Evolutionary conservation across 2,329 filamentous ascomycete genomes (phyloP).

Genomic region (Fusarium buharicum): DNA sequence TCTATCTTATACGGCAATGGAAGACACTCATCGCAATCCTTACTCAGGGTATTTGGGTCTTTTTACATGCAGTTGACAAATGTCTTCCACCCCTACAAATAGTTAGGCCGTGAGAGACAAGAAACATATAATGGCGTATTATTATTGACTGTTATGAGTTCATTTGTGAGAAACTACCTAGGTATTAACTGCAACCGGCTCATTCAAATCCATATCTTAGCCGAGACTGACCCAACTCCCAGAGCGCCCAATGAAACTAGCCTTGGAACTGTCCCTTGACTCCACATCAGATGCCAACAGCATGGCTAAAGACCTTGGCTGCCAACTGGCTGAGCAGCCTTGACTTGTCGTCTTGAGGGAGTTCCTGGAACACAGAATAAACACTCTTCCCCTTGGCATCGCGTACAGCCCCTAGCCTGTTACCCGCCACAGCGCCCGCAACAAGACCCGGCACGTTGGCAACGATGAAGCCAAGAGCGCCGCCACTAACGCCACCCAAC

Average conservation of each 20-base stretch:
- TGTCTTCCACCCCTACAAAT: no score
- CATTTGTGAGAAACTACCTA: conserved; percentile 7
- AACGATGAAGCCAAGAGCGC: conserved; percentile 92
- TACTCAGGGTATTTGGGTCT: no score
- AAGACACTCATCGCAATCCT: no score
- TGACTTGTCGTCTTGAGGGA: conserved; percentile 84
- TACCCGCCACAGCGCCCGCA: conserved; percentile 91
- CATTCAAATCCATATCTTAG: conserved; percentile 5
- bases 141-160: background rate
- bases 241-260: conserved; percentile 24
- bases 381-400: conserved; percentile 96
- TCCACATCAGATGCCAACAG: conserved; percentile 64
- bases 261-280: background rate
- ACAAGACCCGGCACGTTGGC: conserved; percentile 90
- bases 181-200: conserved; percentile 3
- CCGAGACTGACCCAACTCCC: conserved; percentile 24
- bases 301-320: conserved; percentile 85
- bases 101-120: background rate
- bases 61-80: no score
- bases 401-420: conserved; percentile 86
- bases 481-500: conserved; percentile 86
- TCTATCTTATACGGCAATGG: no score
- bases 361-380: conserved; percentile 86
- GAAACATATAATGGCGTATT: background rate
- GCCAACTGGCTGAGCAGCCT: conserved; percentile 85